Conservation (phyloP, 208 protist species). For the Crithidia thermophila region DNA sequence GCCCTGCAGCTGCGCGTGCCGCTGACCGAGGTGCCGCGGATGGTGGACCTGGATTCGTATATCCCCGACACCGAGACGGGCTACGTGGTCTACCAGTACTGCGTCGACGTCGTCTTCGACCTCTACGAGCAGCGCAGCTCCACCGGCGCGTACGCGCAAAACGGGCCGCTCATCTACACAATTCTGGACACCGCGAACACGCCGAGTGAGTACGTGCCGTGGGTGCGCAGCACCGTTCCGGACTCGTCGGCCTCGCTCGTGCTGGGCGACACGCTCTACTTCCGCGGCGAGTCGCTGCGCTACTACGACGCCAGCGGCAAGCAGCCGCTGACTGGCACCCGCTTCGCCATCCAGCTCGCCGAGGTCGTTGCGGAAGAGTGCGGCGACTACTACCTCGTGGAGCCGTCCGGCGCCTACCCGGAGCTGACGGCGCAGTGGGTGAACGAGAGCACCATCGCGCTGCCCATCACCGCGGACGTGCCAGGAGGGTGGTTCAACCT, state of each 20-base stretch:
- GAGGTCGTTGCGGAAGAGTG: conserved; percentile 1
- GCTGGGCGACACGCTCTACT: conserved; percentile 29
- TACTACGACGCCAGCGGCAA: conserved; percentile 20
- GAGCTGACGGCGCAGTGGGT: conserved; percentile 17
- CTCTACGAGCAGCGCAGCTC: background rate
- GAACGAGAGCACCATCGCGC: conserved; percentile 32
- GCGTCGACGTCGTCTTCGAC: conserved; percentile 41
- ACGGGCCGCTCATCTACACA: conserved; percentile 37
- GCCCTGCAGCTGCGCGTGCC: conserved; percentile 42
- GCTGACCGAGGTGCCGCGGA: conserved; percentile 25
- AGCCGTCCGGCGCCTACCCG: conserved; percentile 5
- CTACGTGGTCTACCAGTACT: conserved; percentile 45
- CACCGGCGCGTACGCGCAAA: conserved; percentile 17
- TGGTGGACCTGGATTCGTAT: conserved; percentile 33
- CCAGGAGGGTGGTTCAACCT: conserved; percentile 47
- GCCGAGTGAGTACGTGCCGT: conserved; percentile 18
- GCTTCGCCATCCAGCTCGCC: conserved; percentile 29
- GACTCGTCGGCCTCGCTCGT: background rate
- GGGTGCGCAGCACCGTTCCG: background rate
- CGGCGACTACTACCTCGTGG: conserved; percentile 5
- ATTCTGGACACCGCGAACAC: conserved; percentile 32
- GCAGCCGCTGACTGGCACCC: conserved; percentile 11
- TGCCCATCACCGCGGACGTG: conserved; percentile 32
- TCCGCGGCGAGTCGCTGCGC: conserved; percentile 24
- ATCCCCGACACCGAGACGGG: conserved; percentile 15